Evolutionary conservation across 169 alveolate genomes (phyloP).

Genomic region (Besnoitia besnoiti): DNA sequence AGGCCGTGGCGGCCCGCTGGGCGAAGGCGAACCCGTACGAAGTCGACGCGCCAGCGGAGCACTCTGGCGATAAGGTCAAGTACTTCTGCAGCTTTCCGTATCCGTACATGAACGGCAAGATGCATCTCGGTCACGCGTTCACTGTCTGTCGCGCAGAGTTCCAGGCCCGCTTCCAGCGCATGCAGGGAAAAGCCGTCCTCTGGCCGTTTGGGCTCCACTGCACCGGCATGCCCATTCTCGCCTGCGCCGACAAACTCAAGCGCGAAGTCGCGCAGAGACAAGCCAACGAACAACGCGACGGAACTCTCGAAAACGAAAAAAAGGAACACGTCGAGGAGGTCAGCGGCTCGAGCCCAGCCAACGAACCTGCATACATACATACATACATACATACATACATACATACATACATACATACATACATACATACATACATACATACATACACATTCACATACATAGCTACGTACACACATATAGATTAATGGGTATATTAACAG

Average conservation of each 20-base stretch:
- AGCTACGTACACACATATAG: not conserved
- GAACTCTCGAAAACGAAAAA: constrained; percentile 20
- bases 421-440: not conserved
- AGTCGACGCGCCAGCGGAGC: constrained; percentile 53
- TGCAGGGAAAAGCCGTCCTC: constrained; percentile 93
- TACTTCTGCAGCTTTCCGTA: constrained; percentile 97
- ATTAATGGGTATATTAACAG: not conserved
- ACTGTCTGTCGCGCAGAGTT: constrained; percentile 97
- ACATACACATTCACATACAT: not conserved
- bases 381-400: not conserved
- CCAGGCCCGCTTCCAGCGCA: constrained; percentile 94
- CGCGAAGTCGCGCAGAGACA: constrained; percentile 39
- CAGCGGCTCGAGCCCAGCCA: too few species aligned
- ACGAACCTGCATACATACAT: not conserved
- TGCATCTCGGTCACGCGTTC: constrained; percentile 99
- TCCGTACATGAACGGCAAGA: constrained; percentile 99
- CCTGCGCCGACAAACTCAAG: constrained; percentile 63
- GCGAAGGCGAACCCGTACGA: constrained; percentile 53
- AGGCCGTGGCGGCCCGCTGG: constrained; percentile 33
- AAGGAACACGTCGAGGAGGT: constrained; percentile 49
- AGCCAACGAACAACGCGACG: constrained; percentile 32
- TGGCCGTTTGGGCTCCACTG: constrained; percentile 99
- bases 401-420: not conserved
- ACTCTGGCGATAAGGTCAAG: constrained; percentile 77
- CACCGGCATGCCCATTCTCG: constrained; percentile 86